These are phyloP conservation scores for Elaeagnus macrophylla DNA, from an alignment of 306 rosid genomes.

Conservation along the genomic window DNA sequence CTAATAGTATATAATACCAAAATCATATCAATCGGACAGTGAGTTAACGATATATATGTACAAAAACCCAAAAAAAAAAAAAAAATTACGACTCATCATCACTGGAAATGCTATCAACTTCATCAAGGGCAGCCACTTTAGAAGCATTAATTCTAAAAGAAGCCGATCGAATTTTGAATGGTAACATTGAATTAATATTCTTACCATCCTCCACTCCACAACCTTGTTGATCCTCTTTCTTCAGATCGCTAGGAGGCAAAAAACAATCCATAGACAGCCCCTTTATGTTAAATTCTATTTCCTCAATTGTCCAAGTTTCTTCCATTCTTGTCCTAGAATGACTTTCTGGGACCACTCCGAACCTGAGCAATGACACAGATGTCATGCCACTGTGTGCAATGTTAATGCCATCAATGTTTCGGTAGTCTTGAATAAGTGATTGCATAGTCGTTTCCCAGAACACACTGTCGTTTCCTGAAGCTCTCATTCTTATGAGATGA, in stretches of 20 bases:
- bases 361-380: constrained; percentile 53
- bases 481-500: constrained; percentile 59
- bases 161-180: constrained; percentile 47
- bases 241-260: constrained; percentile 74
- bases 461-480: constrained; percentile 32
- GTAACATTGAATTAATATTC: constrained; percentile 27
- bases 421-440: constrained; percentile 55
- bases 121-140: constrained; percentile 60
- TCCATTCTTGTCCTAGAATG: constrained; percentile 75
- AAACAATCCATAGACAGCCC: constrained; percentile 80
- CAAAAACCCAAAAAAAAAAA: neutral
- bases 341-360: constrained; percentile 44
- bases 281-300: constrained; percentile 71
- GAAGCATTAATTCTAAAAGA: constrained; percentile 54
- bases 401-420: constrained; percentile 56
- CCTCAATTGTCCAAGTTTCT: constrained; percentile 78
- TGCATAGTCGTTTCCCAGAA: constrained; percentile 95
- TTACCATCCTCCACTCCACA: constrained; percentile 8
- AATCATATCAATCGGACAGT: neutral
- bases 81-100: constrained; percentile 36
- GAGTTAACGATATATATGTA: constrained; percentile 12
- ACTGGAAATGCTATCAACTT: constrained; percentile 30
- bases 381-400: constrained; percentile 75
- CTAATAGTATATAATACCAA: neutral
- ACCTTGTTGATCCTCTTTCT: constrained; percentile 41